A percentile compares a stretch with the other conserved stretches of the same genome.
Conservation (phyloP, 768 basidiomycete genomes). For the Neoboletus magnificus region DNA sequence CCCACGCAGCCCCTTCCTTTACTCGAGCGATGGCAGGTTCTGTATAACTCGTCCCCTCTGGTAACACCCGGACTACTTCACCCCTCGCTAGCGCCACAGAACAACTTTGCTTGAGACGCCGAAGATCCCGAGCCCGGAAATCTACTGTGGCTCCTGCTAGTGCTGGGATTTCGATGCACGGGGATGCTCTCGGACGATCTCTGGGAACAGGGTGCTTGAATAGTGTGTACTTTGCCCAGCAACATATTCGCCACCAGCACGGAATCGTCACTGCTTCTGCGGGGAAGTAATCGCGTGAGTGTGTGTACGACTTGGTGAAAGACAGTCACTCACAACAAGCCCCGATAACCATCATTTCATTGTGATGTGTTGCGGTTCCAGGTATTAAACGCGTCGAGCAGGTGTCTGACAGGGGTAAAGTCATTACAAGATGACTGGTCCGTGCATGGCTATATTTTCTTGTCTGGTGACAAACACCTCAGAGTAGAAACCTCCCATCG, state of each 20-base stretch:
- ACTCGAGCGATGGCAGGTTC: conserved; percentile 46
- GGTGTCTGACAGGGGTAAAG: neutral
- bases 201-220: conserved; percentile 56
- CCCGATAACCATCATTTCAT: conserved; percentile 64
- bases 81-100: conserved; percentile 52
- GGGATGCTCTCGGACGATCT: conserved; percentile 64
- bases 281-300: neutral
- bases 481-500: conserved; percentile 57
- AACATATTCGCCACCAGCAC: conserved; percentile 53
- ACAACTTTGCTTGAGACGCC: conserved; percentile 42
- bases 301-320: neutral
- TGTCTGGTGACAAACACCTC: conserved; percentile 55
- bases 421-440: conserved; percentile 52
- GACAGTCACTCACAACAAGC: conserved; percentile 35
- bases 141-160: conserved; percentile 1
- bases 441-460: conserved; percentile 47
- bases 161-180: conserved; percentile 61
- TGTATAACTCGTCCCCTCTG: conserved; percentile 57
- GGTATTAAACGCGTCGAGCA: neutral
- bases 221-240: conserved; percentile 70
- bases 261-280: conserved; percentile 53
- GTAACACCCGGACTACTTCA: conserved; percentile 66
- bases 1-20: conserved; percentile 66
- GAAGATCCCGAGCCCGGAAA: neutral
- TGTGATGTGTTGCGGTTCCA: conserved; percentile 62